phyloP scores from a whole-genome alignment of 108 stramenopile species.

The Epithemia pelagica region DNA sequence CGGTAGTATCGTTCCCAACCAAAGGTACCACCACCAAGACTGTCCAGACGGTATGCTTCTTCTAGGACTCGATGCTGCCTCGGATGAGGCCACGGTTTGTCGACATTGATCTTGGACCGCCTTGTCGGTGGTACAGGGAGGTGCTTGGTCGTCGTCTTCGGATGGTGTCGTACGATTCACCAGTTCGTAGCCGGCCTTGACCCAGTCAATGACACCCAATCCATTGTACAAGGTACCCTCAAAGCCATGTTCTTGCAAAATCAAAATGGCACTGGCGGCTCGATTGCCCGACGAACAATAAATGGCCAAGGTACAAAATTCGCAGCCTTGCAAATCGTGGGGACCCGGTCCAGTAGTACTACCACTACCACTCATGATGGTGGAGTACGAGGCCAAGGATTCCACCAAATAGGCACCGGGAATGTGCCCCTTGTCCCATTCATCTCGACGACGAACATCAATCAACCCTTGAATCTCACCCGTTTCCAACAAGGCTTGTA shows the following conservation, averaged over 20 bases:
- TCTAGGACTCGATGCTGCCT: neutral
- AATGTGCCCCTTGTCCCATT: neutral
- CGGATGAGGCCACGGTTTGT: neutral
- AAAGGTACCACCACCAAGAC: neutral
- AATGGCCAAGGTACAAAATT: neutral
- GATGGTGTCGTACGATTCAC: neutral
- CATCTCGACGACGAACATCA: neutral
- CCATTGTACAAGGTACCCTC: constrained; percentile 3
- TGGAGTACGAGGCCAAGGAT: neutral
- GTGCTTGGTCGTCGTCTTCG: neutral
- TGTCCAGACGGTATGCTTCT: neutral
- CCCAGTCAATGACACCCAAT: neutral
- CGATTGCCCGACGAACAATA: constrained; percentile 1
- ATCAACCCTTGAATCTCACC: neutral
- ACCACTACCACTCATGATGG: neutral
- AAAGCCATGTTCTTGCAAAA: neutral
- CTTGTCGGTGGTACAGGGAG: neutral
- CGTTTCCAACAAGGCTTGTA: neutral
- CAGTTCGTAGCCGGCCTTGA: neutral
- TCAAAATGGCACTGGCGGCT: neutral
- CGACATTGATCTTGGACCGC: neutral
- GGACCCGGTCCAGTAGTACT: neutral
- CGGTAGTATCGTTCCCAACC: neutral
- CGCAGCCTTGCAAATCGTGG: neutral
- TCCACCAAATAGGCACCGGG: neutral